phyloP scores from a whole-genome alignment of 495 filamentous ascomycete species.

The Trichoderma orchidacearum region DNA sequence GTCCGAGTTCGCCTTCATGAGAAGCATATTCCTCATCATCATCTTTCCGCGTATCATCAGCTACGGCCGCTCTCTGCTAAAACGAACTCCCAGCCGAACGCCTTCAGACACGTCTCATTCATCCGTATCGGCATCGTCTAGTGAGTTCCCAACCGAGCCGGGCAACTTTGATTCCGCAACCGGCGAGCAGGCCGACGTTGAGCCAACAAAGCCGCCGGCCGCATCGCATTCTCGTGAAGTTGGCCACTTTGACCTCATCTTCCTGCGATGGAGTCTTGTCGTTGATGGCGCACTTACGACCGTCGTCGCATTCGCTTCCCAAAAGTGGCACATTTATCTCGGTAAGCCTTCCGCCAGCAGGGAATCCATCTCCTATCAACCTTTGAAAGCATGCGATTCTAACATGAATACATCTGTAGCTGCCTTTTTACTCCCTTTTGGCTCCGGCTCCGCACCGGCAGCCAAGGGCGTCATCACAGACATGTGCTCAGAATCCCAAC shows the following conservation, averaged over 20 bases:
- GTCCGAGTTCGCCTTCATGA: constrained; percentile 35
- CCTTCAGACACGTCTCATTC: constrained; percentile 12
- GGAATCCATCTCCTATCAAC: neutral
- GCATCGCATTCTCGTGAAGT: constrained; percentile 16
- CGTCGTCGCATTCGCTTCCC: constrained; percentile 31
- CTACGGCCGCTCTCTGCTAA: constrained; percentile 19
- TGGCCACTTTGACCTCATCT: constrained; percentile 39
- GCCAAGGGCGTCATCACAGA: constrained; percentile 45
- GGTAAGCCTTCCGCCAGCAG: constrained; percentile 10
- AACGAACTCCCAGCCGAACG: neutral
- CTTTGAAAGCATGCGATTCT: neutral
- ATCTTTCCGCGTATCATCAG: constrained; percentile 41
- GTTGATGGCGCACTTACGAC: constrained; percentile 38
- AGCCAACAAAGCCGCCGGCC: neutral
- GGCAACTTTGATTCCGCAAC: neutral
- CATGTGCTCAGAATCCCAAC: constrained; percentile 30
- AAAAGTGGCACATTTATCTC: constrained; percentile 42
- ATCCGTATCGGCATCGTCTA: neutral
- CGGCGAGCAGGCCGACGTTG: neutral
- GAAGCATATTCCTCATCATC: constrained; percentile 39
- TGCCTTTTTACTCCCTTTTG: constrained; percentile 36
- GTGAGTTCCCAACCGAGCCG: neutral
- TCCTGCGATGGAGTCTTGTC: constrained; percentile 36
- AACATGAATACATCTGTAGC: constrained; percentile 9
- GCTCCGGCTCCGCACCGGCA: constrained; percentile 38